Percentiles rank a stretch among this genome's conserved stretches.
Conservation (phyloP, 202 grass and related monocot genomes). For the Zizania palustris region DNA sequence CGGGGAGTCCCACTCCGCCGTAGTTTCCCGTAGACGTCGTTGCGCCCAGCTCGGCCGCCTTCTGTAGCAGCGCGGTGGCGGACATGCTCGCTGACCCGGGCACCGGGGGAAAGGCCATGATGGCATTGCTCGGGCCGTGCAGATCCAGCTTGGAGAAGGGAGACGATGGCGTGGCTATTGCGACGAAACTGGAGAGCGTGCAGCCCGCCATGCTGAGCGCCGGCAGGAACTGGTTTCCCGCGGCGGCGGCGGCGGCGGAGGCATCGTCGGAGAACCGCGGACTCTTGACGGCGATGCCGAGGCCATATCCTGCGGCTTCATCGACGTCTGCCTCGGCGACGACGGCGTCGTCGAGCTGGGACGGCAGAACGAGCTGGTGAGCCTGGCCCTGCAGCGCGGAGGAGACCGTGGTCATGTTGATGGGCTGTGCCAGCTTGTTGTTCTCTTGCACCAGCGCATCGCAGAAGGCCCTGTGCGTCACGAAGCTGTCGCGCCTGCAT, state of each 20-base stretch:
- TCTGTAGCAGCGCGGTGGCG: constrained; percentile 65
- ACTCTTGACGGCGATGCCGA: constrained; percentile 43
- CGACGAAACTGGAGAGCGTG: constrained; percentile 53
- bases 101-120: not conserved
- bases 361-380: constrained; percentile 3
- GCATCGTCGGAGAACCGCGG: constrained; percentile 29
- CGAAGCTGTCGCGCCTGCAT: constrained; percentile 90
- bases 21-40: constrained; percentile 13
- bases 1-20: not conserved
- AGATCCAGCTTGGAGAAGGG: constrained; percentile 23
- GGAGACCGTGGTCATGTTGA: constrained; percentile 67
- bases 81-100: constrained; percentile 47
- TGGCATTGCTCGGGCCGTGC: not conserved
- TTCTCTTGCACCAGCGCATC: constrained; percentile 82
- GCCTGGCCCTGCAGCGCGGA: constrained; percentile 54
- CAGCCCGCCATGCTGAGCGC: constrained; percentile 44
- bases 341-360: not conserved
- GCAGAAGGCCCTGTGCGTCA: constrained; percentile 89
- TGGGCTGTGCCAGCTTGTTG: constrained; percentile 55
- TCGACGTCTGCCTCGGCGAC: not conserved
- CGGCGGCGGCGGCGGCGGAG: too few relatives aligned
- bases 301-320: not conserved
- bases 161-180: not conserved
- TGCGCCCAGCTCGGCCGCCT: constrained; percentile 58
- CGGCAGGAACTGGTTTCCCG: constrained; percentile 20